Evolutionary conservation across 495 filamentous ascomycete species (phyloP), one percentile per base, ranked within the genome.

Genomic region (Haplographium delicatum): DNA sequence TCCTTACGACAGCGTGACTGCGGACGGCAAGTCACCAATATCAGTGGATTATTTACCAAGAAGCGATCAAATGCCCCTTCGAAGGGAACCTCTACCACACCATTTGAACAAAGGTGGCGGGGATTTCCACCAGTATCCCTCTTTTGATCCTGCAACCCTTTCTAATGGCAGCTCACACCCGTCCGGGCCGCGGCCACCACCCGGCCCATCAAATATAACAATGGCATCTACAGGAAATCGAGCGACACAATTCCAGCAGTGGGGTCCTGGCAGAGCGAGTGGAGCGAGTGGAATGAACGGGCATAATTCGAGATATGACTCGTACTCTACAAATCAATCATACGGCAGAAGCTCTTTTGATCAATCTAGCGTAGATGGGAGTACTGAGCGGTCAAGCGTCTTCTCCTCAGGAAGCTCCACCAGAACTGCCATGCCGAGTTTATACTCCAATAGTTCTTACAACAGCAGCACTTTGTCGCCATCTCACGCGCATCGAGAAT

Each of bases 81-180:
- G 82, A 51, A 80, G 79, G 60, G 86, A 93, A 39, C 86, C 84
- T 34, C 74, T 84, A 38, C 87, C 90, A 13, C 85, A 89, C 67
- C 85, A 91, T 60, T 66, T 94, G 28, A 90, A 86, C 64, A 89
- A 87, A 65, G 72, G 75, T 44, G 81, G 78, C 18, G 75, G 73
- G 39, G 91, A 96, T 61, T 96, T 81, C 61, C 89, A 96, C 66
- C 91, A 96, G 60, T 95, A 96, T 67, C 89, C 90, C 6, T 77
- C 75, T 16, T 83, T 86, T 70, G 80, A 86, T 48, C 73, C 81
- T 13, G 60, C 67, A 28, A 60, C 67, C 31, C 54, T 69, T 1
- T 65, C 66, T 24, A 74, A 73, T 53, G 62, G 68, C 16, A 72
- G 70, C 44, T 76, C 82, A 10, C 81, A 87, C 56, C 74, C 77